A percentile compares a stretch with the other conserved stretches of the same genome.
phyloP scores from a whole-genome alignment of 163 green algal species.

The Prototheca cutis region DNA sequence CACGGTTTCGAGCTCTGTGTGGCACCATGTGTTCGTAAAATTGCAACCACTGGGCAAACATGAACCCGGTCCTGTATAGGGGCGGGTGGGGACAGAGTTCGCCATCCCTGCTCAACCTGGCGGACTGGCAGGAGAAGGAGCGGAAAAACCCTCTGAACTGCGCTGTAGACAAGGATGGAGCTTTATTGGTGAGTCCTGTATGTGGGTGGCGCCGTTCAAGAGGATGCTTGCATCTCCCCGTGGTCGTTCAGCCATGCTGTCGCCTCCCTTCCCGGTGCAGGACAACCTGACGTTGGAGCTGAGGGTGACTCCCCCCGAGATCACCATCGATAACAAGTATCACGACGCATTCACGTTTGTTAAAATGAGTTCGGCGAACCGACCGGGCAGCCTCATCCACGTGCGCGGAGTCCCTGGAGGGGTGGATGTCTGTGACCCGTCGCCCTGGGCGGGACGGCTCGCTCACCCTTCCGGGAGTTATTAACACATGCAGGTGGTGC shows the following conservation, averaged over 20 bases:
- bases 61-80: constrained; percentile 6
- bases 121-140: constrained; percentile 25
- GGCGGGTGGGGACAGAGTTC: constrained; percentile 1
- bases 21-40: no score
- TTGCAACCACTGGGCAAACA: no score
- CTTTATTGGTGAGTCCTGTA: not conserved
- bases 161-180: constrained; percentile 19
- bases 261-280: constrained; percentile 22
- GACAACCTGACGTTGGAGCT: constrained; percentile 83
- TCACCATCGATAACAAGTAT: constrained; percentile 72
- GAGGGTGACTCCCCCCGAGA: constrained; percentile 63
- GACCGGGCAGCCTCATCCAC: constrained; percentile 73
- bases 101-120: constrained; percentile 10
- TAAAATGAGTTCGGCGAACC: constrained; percentile 87
- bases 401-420: constrained; percentile 4
- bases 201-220: no score
- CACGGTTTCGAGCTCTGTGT: no score
- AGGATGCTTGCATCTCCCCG: no score
- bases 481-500: constrained; percentile 60
- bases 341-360: constrained; percentile 57
- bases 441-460: not conserved
- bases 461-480: not conserved
- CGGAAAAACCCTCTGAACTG: constrained; percentile 12
- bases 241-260: not conserved
- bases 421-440: not conserved